phyloP scores from a whole-genome alignment of 1,284 basidiomycete species.

The Somion occarium region DNA sequence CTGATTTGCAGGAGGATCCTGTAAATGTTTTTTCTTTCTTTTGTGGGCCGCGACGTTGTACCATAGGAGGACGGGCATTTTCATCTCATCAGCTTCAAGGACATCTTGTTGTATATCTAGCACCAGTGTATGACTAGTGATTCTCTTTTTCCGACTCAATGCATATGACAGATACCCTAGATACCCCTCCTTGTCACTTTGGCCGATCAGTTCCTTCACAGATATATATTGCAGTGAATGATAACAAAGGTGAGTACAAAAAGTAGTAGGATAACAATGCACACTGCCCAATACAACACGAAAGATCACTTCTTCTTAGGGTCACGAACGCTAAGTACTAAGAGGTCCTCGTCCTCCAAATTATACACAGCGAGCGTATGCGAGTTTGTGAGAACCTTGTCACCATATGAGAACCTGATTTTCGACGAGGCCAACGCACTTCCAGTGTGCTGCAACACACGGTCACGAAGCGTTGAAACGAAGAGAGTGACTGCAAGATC shows the following conservation, averaged over 20 bases:
- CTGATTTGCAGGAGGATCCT: constrained; percentile 58
- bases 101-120: not conserved
- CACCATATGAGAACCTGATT: constrained; percentile 72
- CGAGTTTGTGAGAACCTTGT: constrained; percentile 83
- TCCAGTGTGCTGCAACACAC: constrained; percentile 73
- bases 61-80: not conserved
- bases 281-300: not conserved
- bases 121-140: not conserved
- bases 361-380: constrained; percentile 84
- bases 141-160: too few species aligned
- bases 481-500: constrained; percentile 80
- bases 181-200: not conserved
- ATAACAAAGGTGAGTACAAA: not conserved
- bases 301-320: constrained; percentile 63
- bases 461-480: constrained; percentile 84
- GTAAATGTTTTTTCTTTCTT: too few species aligned
- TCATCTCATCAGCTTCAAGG: not conserved
- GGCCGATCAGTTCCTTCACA: too few species aligned
- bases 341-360: constrained; percentile 81
- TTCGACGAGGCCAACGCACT: constrained; percentile 73
- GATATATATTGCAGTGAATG: not conserved
- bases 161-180: not conserved
- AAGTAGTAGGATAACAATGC: not conserved
- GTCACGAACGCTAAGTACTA: constrained; percentile 74
- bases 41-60: too few species aligned